Percentiles rank a stretch among this genome's conserved stretches.
Conservation (phyloP, 208 protist species). For the Trypanosoma grayi region DNA sequence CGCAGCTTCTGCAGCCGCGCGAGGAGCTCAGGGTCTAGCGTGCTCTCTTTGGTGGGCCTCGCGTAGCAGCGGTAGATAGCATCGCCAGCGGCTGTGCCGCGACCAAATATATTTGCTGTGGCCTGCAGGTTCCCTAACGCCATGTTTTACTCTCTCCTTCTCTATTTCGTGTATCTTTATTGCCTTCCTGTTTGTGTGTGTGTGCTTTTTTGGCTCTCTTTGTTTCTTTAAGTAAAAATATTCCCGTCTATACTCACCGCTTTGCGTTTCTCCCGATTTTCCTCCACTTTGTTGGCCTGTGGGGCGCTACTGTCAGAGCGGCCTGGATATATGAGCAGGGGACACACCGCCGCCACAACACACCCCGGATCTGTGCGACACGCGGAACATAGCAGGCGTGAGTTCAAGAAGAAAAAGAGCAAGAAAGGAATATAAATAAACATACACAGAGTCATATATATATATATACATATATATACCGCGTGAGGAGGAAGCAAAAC, state of each 20-base stretch:
- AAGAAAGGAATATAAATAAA: slow-evolving; percentile 1
- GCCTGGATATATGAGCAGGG: too few relatives aligned
- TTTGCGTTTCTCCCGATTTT: neutral
- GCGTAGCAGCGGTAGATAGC: slow-evolving; percentile 89
- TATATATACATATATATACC: too few relatives aligned
- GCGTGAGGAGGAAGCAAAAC: too few relatives aligned
- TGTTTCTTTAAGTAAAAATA: neutral
- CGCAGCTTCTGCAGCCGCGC: slow-evolving; percentile 48
- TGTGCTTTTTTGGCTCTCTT: neutral
- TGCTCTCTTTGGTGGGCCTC: slow-evolving; percentile 68
- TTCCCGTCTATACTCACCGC: neutral
- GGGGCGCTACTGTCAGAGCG: too few relatives aligned
- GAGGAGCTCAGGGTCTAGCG: slow-evolving; percentile 74
- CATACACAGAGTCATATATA: too few relatives aligned
- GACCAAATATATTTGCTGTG: slow-evolving; percentile 65
- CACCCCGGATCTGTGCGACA: neutral
- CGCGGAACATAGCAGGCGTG: neutral
- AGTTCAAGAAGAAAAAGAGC: neutral
- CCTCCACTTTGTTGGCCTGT: neutral
- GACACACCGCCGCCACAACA: neutral
- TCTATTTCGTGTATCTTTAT: neutral
- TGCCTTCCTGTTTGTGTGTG: neutral
- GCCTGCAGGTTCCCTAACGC: slow-evolving; percentile 5
- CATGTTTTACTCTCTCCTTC: neutral
- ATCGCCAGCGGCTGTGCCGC: slow-evolving; percentile 83